Conservation (phyloP, 2,329 filamentous ascomycete genomes). For the Trichoderma atroviride region DNA sequence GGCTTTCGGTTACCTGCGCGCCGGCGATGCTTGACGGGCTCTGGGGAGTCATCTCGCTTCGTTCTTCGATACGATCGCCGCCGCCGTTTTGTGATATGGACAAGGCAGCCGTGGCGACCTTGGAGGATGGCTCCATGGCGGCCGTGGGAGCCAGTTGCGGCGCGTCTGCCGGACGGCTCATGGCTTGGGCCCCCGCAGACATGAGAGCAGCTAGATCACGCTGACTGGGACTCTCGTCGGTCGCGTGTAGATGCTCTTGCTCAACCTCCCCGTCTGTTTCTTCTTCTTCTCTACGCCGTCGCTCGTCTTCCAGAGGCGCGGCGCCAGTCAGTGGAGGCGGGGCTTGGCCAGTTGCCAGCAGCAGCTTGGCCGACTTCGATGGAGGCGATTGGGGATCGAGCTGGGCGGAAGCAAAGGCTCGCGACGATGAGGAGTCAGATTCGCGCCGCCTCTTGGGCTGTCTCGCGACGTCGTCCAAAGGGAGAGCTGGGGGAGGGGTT, state of each 20-base stretch:
- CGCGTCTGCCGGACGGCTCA: conserved; percentile 60
- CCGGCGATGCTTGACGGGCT: conserved; percentile 48
- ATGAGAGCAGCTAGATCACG: conserved; percentile 57
- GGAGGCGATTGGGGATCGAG: conserved; percentile 51
- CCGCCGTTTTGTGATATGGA: conserved; percentile 40
- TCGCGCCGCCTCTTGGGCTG: conserved; percentile 52
- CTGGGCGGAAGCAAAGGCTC: conserved; percentile 36
- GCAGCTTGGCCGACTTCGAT: conserved; percentile 57
- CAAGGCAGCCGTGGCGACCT: conserved; percentile 39
- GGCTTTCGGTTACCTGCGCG: conserved; percentile 52
- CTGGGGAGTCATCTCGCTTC: conserved; percentile 48
- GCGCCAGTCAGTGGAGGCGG: conserved; percentile 55
- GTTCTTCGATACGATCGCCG: conserved; percentile 43
- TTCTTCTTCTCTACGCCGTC: conserved; percentile 46
- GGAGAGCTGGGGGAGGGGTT: conserved; percentile 42
- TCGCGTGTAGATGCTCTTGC: conserved; percentile 38
- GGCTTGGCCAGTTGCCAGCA: conserved; percentile 47
- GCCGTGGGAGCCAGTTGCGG: conserved; percentile 49
- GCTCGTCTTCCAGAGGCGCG: conserved; percentile 58
- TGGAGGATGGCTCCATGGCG: conserved; percentile 47
- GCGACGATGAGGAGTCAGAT: conserved; percentile 47
- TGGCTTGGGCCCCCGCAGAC: conserved; percentile 53
- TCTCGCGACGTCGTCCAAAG: conserved; percentile 46
- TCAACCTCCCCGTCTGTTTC: neutral
- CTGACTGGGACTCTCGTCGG: conserved; percentile 58